Percentiles rank a stretch among this genome's conserved stretches.
These are phyloP conservation scores for Suaeda aralocaspica DNA, from an alignment of 148 eudicot genomes.

Conservation along the genomic window DNA sequence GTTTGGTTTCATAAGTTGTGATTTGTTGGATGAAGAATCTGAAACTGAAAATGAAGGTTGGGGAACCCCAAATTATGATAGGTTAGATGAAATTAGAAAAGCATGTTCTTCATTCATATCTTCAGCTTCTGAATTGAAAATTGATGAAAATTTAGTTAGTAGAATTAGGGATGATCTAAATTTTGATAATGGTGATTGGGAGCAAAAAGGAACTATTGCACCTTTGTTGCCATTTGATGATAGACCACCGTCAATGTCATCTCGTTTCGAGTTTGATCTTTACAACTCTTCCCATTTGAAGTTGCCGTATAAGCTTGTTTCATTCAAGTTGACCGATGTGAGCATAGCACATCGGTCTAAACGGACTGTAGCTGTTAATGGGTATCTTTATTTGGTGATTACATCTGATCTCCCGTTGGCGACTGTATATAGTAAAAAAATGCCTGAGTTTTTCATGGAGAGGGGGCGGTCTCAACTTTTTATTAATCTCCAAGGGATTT, in stretches of 20 bases:
- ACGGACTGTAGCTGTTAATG: constrained; percentile 54
- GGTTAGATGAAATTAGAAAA: constrained; percentile 59
- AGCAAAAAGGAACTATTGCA: constrained; percentile 45
- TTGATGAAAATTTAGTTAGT: constrained; percentile 38
- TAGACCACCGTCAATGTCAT: constrained; percentile 44
- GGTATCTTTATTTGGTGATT: constrained; percentile 51
- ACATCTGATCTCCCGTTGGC: constrained; percentile 41
- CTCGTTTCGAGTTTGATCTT: constrained; percentile 29
- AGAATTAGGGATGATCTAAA: constrained; percentile 50
- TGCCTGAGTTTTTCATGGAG: constrained; percentile 50
- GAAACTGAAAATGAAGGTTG: constrained; percentile 16
- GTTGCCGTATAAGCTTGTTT: constrained; percentile 43
- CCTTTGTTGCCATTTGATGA: constrained; percentile 77
- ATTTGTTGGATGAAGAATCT: constrained; percentile 19
- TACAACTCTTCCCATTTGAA: constrained; percentile 17
- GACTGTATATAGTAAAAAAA: constrained; percentile 22
- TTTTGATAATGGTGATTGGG: constrained; percentile 89
- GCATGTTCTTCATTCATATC: constrained; percentile 44
- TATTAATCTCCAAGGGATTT: constrained; percentile 67
- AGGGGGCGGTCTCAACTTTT: constrained; percentile 51
- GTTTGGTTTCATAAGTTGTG: constrained; percentile 30
- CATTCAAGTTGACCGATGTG: constrained; percentile 70
- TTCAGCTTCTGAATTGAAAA: constrained; percentile 45
- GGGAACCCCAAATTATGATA: constrained; percentile 43
- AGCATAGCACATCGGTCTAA: constrained; percentile 38